A percentile compares a stretch with the other conserved stretches of the same genome.
These are phyloP conservation scores for Termitomyces sp. DNA, from an alignment of 768 basidiomycete genomes.

Conservation along the genomic window DNA sequence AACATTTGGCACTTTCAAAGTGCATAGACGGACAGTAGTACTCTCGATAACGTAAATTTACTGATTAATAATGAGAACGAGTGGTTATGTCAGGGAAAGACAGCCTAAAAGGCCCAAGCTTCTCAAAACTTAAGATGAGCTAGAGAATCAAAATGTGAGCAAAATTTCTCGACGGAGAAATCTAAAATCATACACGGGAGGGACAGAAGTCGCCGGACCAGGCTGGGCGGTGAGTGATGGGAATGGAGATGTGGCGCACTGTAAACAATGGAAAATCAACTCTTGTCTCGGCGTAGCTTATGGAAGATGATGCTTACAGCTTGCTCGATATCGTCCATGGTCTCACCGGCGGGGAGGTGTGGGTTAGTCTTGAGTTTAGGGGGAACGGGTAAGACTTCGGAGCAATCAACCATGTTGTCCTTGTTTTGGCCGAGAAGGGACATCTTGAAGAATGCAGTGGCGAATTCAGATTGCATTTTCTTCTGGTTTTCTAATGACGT, in stretches of 20 bases:
- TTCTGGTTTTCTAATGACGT: background rate
- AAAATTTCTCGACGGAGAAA: background rate
- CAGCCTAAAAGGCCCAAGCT: background rate
- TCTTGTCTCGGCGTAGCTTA: background rate
- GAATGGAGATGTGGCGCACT: constrained; percentile 3
- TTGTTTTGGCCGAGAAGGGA: background rate
- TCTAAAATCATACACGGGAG: background rate
- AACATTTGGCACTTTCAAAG: background rate
- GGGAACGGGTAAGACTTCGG: background rate
- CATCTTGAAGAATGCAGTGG: background rate
- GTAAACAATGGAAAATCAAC: background rate
- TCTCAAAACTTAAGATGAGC: background rate
- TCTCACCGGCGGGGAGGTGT: background rate
- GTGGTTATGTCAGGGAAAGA: background rate
- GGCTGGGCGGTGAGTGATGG: background rate
- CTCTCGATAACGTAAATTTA: background rate
- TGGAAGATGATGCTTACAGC: background rate
- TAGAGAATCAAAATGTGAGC: background rate
- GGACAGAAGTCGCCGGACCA: background rate
- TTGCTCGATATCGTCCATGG: background rate
- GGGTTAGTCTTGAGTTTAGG: background rate
- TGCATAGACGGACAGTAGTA: background rate
- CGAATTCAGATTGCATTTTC: background rate
- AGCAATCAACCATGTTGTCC: background rate
- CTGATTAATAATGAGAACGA: background rate